Conservation (phyloP, 192 early-diverging fungal genomes). For the Coemansia sp. region DNA sequence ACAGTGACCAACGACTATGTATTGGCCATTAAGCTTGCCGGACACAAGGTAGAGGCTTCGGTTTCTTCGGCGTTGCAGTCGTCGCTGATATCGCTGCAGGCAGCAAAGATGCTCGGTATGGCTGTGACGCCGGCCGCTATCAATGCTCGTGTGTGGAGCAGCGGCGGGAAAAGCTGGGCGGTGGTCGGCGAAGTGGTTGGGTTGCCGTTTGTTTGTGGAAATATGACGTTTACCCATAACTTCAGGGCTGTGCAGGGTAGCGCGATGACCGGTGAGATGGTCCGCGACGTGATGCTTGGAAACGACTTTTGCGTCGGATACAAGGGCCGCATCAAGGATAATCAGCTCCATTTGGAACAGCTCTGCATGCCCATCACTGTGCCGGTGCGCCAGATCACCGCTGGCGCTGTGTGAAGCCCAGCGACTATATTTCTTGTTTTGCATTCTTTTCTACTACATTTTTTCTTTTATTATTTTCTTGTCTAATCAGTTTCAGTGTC, state of each 20-base stretch:
- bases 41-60: constrained; percentile 34
- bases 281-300: constrained; percentile 42
- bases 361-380: constrained; percentile 46
- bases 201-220: constrained; percentile 53
- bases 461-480: background rate
- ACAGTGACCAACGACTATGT: constrained; percentile 25
- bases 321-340: constrained; percentile 52
- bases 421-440: background rate
- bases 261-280: constrained; percentile 33
- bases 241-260: constrained; percentile 43
- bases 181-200: constrained; percentile 37
- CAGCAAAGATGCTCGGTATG: constrained; percentile 38
- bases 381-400: constrained; percentile 44
- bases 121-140: constrained; percentile 12
- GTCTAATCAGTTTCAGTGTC: too few species aligned
- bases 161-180: constrained; percentile 40
- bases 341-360: constrained; percentile 44
- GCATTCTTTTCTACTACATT: background rate
- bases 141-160: constrained; percentile 44
- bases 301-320: constrained; percentile 54
- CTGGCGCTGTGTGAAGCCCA: background rate
- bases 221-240: constrained; percentile 48
- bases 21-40: constrained; percentile 25
- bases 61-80: constrained; percentile 40
- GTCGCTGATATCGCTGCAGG: constrained; percentile 46